Evolutionary conservation across 306 rosid species (phyloP).

Genomic region (Cyclanthera cordifolia): DNA sequence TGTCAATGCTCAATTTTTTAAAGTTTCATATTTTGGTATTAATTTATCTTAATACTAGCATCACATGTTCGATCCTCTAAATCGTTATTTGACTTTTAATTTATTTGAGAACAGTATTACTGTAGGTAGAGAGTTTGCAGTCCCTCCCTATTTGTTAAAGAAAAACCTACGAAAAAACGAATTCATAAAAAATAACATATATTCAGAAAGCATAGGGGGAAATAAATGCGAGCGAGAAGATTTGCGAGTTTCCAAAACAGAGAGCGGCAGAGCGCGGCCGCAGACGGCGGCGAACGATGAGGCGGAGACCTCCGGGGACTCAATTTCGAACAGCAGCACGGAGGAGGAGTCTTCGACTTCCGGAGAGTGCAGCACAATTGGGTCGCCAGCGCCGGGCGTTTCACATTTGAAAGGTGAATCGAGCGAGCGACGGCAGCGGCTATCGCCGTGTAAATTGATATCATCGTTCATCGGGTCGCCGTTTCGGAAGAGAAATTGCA

Average conservation of each 20-base stretch:
- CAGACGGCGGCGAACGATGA: constrained; percentile 32
- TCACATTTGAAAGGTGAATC: constrained; percentile 21
- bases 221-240: background rate
- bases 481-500: constrained; percentile 36
- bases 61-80: no score
- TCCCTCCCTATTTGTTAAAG: no score
- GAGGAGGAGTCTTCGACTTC: constrained; percentile 61
- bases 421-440: constrained; percentile 24
- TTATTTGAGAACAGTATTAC: no score
- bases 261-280: no score
- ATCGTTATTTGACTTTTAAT: no score
- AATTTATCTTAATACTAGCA: no score
- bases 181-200: background rate
- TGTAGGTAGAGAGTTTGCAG: no score
- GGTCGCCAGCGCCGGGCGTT: constrained; percentile 24
- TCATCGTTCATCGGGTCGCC: constrained; percentile 60
- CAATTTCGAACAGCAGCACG: constrained; percentile 40
- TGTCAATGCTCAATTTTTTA: no score
- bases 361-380: constrained; percentile 41
- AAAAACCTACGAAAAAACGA: no score
- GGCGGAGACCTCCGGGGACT: constrained; percentile 29
- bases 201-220: background rate
- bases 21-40: no score
- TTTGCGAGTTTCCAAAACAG: constrained; percentile 15
- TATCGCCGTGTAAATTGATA: constrained; percentile 45